phyloP scores from a whole-genome alignment of 2,329 filamentous ascomycete species.

The Venturiaceae sp. region DNA sequence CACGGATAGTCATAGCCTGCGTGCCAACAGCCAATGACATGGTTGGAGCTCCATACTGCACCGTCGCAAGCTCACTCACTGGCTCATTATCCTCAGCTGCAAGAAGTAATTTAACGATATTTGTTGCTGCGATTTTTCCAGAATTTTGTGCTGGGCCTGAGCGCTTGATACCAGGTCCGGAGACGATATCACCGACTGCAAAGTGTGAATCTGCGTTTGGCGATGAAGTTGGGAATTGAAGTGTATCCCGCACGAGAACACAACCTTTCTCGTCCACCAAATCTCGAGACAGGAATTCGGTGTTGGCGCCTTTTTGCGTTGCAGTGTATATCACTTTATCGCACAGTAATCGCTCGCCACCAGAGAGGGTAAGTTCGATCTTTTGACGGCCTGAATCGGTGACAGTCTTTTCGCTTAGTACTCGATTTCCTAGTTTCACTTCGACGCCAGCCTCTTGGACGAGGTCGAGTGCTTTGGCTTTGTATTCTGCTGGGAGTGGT shows the following conservation, averaged over 20 bases:
- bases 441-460: constrained; percentile 55
- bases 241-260: constrained; percentile 50
- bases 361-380: constrained; percentile 46
- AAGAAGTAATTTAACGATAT: constrained; percentile 35
- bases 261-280: constrained; percentile 56
- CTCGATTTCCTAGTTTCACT: constrained; percentile 51
- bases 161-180: constrained; percentile 72
- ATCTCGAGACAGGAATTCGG: constrained; percentile 49
- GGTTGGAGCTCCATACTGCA: background rate
- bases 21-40: constrained; percentile 7
- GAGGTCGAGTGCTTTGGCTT: constrained; percentile 49
- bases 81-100: background rate
- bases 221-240: constrained; percentile 39
- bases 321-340: constrained; percentile 62
- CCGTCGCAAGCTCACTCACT: background rate
- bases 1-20: constrained; percentile 7
- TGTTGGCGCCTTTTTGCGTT: constrained; percentile 52
- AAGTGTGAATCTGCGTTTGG: constrained; percentile 55
- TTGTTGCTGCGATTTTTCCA: constrained; percentile 56
- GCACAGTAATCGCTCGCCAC: constrained; percentile 49
- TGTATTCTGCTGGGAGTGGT: constrained; percentile 59
- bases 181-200: constrained; percentile 58
- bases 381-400: constrained; percentile 29
- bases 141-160: constrained; percentile 68
- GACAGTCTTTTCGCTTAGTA: constrained; percentile 39